A percentile compares a stretch with the other conserved stretches of the same genome.
Evolutionary conservation across 768 basidiomycete genomes (phyloP).

Genomic region (Mycena floridula): DNA sequence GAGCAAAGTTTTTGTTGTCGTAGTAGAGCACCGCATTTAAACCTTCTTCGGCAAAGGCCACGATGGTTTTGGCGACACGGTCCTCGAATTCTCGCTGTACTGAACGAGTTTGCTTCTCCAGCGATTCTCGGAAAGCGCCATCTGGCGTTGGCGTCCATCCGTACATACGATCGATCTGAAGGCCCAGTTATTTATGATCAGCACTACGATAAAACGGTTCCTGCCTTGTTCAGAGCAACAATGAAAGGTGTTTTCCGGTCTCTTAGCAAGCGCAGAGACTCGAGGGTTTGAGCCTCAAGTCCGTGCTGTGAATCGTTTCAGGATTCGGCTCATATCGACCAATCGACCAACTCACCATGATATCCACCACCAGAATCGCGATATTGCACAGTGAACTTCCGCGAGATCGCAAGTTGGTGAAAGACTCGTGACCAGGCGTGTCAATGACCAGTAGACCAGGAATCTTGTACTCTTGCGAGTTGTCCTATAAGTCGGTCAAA

Average conservation of each 20-base stretch:
- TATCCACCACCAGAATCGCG: slow-evolving; percentile 97
- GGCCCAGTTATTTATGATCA: slow-evolving; percentile 3
- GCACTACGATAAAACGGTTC: slow-evolving; percentile 2
- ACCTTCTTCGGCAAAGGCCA: slow-evolving; percentile 97
- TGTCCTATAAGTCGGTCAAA: slow-evolving; percentile 42
- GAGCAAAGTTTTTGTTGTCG: slow-evolving; percentile 92
- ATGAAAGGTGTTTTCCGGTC: slow-evolving; percentile 98
- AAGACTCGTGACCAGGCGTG: slow-evolving; percentile 98
- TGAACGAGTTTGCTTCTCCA: slow-evolving; percentile 70
- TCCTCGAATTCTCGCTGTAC: slow-evolving; percentile 93
- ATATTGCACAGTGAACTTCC: slow-evolving; percentile 98
- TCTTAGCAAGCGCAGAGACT: slow-evolving; percentile 86
- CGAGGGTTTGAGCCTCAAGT: slow-evolving; percentile 95
- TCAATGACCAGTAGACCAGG: slow-evolving; percentile 96
- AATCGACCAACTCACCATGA: slow-evolving; percentile 58
- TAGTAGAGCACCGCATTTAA: slow-evolving; percentile 94
- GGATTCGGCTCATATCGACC: slow-evolving; percentile 1
- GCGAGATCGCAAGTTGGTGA: slow-evolving; percentile 92
- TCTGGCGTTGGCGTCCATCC: slow-evolving; percentile 91
- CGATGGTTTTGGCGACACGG: slow-evolving; percentile 73
- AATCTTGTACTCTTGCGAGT: slow-evolving; percentile 87
- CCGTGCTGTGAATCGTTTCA: slow-evolving; percentile 62
- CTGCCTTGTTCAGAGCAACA: slow-evolving; percentile 93
- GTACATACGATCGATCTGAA: slow-evolving; percentile 94
- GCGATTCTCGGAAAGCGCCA: slow-evolving; percentile 86